Evolutionary conservation across 768 basidiomycete genomes (phyloP).

Genomic region (Hebeloma cylindrosporum): DNA sequence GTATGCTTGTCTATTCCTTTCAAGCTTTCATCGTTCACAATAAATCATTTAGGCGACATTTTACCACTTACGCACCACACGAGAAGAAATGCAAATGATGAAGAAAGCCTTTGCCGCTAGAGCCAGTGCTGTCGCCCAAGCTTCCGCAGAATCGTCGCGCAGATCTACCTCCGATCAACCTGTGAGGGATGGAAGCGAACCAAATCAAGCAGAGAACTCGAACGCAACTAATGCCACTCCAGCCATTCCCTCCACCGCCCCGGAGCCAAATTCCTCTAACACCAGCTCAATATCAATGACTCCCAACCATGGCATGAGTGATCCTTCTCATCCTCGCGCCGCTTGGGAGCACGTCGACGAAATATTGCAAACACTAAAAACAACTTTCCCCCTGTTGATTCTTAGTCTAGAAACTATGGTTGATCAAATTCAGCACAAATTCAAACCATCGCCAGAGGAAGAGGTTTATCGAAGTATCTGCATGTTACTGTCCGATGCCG

Average conservation of each 20-base stretch:
- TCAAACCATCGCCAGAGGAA: constrained; percentile 88
- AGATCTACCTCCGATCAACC: constrained; percentile 30
- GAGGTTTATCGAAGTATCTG: constrained; percentile 91
- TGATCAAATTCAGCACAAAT: constrained; percentile 87
- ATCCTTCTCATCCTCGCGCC: constrained; percentile 47
- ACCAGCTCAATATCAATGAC: constrained; percentile 16
- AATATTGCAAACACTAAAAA: constrained; percentile 90
- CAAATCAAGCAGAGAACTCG: constrained; percentile 12
- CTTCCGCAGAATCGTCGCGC: constrained; percentile 30
- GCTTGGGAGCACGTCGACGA: constrained; percentile 93
- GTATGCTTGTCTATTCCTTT: constrained; percentile 40
- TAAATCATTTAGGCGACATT: constrained; percentile 72
- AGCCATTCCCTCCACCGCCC: constrained; percentile 15
- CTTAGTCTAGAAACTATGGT: constrained; percentile 96
- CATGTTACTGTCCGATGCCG: constrained; percentile 83
- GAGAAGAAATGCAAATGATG: constrained; percentile 44
- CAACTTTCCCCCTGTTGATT: constrained; percentile 91
- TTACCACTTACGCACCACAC: constrained; percentile 84
- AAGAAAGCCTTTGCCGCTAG: constrained; percentile 41
- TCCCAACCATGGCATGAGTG: constrained; percentile 17
- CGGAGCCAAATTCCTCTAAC: constrained; percentile 17
- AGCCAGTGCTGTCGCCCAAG: constrained; percentile 33
- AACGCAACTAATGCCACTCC: constrained; percentile 13
- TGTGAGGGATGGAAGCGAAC: constrained; percentile 28
- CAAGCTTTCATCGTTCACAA: constrained; percentile 3